phyloP scores from a whole-genome alignment of 805 yeast genomes.

The Cyberlindnera americana region DNA sequence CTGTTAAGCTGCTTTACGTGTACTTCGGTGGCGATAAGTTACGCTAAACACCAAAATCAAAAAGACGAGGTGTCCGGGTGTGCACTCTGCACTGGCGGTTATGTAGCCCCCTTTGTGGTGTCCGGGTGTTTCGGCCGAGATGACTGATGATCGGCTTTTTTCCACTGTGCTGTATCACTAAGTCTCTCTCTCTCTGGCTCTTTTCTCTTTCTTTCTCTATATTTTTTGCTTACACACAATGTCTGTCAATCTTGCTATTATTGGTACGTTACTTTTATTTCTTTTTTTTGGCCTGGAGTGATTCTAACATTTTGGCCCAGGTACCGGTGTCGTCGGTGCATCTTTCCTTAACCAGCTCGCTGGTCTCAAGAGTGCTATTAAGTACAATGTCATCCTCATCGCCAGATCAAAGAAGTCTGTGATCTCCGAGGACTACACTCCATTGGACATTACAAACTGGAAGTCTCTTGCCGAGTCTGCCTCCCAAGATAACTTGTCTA shows the following conservation, averaged over 20 bases:
- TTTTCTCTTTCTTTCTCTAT: too few relatives aligned
- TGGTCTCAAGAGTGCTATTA: conserved; percentile 52
- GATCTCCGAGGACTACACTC: conserved; percentile 62
- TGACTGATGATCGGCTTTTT: not conserved
- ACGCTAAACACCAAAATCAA: too few relatives aligned
- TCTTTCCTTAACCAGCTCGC: conserved; percentile 83
- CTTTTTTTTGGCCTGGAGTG: conserved; percentile 7
- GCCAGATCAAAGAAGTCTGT: conserved; percentile 73
- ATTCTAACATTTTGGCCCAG: too few relatives aligned
- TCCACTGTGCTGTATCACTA: too few relatives aligned
- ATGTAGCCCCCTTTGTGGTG: too few relatives aligned
- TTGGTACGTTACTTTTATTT: conserved; percentile 41
- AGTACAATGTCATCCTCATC: conserved; percentile 74
- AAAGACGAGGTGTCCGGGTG: conserved; percentile 1
- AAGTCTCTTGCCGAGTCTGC: conserved; percentile 43
- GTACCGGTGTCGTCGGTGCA: conserved; percentile 94
- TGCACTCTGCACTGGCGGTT: not conserved
- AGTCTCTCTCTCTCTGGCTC: too few relatives aligned
- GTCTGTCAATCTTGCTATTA: conserved; percentile 64
- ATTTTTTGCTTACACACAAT: not conserved
- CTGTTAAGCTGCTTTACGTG: not conserved
- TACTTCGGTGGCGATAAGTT: conserved; percentile 5
- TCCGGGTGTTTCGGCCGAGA: not conserved
- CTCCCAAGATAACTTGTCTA: conserved; percentile 43
- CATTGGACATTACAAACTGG: conserved; percentile 65